A percentile compares a stretch with the other conserved stretches of the same genome.
Evolutionary conservation across 192 early-diverging fungal genomes (phyloP).

Genomic region (Hyaloraphidium curvatum): DNA sequence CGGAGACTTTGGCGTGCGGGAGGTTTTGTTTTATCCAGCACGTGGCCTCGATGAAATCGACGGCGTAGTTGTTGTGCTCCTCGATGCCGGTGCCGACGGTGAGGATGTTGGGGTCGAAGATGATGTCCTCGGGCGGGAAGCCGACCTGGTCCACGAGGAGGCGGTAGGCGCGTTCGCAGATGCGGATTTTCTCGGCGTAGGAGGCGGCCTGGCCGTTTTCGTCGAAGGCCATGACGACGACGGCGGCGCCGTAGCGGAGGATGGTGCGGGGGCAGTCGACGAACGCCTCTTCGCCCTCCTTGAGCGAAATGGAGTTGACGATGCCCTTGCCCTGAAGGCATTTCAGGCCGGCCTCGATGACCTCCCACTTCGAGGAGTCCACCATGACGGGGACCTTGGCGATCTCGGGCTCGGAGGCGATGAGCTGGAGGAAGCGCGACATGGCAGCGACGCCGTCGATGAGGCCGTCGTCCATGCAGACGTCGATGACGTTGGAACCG

Average conservation of each 20-base stretch:
- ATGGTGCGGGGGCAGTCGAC: conserved; percentile 72
- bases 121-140: conserved; percentile 69
- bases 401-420: conserved; percentile 83
- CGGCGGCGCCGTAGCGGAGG: conserved; percentile 79
- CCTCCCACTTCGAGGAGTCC: conserved; percentile 95
- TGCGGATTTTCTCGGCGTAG: conserved; percentile 60
- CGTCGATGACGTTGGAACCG: conserved; percentile 85
- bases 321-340: conserved; percentile 95
- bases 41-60: conserved; percentile 76
- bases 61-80: conserved; percentile 89
- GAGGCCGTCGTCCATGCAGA: conserved; percentile 93
- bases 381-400: conserved; percentile 79
- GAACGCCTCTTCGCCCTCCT: conserved; percentile 86
- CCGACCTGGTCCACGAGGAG: conserved; percentile 69
- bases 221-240: conserved; percentile 96
- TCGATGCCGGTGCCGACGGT: conserved; percentile 94
- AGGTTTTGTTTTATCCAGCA: conserved; percentile 54
- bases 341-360: conserved; percentile 83
- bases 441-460: conserved; percentile 86
- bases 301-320: conserved; percentile 90
- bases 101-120: conserved; percentile 83
- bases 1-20: conserved; percentile 79
- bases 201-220: conserved; percentile 83
- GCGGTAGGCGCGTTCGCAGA: conserved; percentile 77
- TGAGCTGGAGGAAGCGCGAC: conserved; percentile 79